Percentiles rank a stretch among this genome's conserved stretches.
These are phyloP conservation scores for Epichloe sp. DNA, from an alignment of 2,329 filamentous ascomycete genomes.

Conservation along the genomic window DNA sequence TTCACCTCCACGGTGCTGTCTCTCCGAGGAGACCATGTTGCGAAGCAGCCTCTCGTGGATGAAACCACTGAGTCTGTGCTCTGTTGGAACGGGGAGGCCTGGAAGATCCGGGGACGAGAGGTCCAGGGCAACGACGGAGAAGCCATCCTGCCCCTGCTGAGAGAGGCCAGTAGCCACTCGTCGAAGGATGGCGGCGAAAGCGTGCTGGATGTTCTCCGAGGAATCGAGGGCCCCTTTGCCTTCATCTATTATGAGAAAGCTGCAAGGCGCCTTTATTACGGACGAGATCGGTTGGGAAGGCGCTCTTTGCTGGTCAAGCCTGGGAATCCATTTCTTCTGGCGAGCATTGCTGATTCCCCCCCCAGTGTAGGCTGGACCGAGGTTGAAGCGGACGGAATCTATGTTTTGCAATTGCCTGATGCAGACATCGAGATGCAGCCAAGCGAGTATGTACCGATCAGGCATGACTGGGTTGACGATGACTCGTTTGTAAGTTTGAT, in stretches of 20 bases:
- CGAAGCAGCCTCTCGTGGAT: constrained; percentile 60
- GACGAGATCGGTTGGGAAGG: constrained; percentile 75
- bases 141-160: constrained; percentile 49
- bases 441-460: constrained; percentile 8
- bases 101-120: constrained; percentile 49
- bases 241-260: constrained; percentile 68
- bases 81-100: constrained; percentile 98
- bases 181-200: constrained; percentile 10
- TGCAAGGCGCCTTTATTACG: constrained; percentile 57
- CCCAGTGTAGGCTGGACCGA: constrained; percentile 51
- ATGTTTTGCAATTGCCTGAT: constrained; percentile 45
- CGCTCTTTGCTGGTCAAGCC: constrained; percentile 59
- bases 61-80: constrained; percentile 47
- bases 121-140: constrained; percentile 72
- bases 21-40: constrained; percentile 61
- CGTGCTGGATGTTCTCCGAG: constrained; percentile 41
- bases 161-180: constrained; percentile 23
- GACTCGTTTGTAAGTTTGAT: constrained; percentile 31
- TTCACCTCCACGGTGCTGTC: constrained; percentile 83
- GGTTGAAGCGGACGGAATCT: constrained; percentile 74
- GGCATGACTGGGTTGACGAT: constrained; percentile 20
- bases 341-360: constrained; percentile 51
- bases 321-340: constrained; percentile 44
- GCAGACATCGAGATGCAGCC: background rate
- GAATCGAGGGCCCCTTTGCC: constrained; percentile 72